Percentiles rank a stretch among this genome's conserved stretches.
These are phyloP conservation scores for Ophiostoma ulmi DNA, from an alignment of 2,329 filamentous ascomycete species.

Conservation along the genomic window DNA sequence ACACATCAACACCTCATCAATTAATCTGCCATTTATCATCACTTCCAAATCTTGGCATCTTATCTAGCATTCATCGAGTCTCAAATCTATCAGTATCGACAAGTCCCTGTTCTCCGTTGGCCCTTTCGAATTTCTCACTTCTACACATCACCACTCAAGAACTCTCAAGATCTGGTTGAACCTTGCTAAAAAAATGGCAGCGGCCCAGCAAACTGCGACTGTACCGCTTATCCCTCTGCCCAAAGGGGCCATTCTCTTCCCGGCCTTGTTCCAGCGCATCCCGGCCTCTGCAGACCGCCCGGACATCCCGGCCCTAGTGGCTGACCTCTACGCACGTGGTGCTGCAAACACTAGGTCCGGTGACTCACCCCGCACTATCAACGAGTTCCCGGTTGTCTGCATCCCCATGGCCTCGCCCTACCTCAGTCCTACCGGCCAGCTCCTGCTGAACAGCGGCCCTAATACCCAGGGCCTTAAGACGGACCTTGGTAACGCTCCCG, in stretches of 20 bases:
- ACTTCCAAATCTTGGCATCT: too few species aligned
- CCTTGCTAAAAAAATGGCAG: conserved; percentile 19
- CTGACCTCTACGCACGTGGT: conserved; percentile 74
- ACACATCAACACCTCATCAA: neutral
- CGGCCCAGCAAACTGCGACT: conserved; percentile 40
- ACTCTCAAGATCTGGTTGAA: neutral
- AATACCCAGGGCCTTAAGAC: conserved; percentile 38
- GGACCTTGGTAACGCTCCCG: conserved; percentile 41
- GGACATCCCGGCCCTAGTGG: conserved; percentile 83
- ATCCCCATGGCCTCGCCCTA: conserved; percentile 75
- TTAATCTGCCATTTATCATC: neutral
- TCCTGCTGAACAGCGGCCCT: conserved; percentile 61
- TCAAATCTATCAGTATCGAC: too few species aligned
- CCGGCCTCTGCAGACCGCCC: conserved; percentile 72
- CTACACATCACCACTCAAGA: too few species aligned
- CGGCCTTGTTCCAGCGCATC: conserved; percentile 78
- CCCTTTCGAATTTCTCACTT: too few species aligned
- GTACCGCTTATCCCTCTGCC: conserved; percentile 79
- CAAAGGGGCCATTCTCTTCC: conserved; percentile 74
- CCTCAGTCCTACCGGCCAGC: conserved; percentile 68
- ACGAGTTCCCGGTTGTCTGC: conserved; percentile 74
- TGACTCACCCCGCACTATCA: conserved; percentile 58
- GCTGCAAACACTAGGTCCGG: conserved; percentile 41
- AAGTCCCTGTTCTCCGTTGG: neutral
- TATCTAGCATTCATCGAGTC: too few species aligned